A percentile compares a stretch with the other conserved stretches of the same genome.
phyloP scores from a whole-genome alignment of 1,139 yeast genomes.

The Pichia cactophila region DNA sequence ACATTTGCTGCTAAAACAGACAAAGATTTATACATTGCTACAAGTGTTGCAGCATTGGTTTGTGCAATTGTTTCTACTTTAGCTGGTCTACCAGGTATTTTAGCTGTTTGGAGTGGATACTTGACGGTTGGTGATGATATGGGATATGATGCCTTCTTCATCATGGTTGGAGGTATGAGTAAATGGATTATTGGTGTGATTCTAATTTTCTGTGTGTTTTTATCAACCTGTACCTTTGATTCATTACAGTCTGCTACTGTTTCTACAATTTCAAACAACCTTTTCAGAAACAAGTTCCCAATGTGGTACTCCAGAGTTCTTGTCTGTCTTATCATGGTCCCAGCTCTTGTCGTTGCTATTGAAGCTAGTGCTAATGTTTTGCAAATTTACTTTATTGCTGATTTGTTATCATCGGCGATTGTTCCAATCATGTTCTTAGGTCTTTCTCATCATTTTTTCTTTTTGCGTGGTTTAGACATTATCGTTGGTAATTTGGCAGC shows the following conservation, averaged over 20 bases:
- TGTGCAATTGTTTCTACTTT: slow-evolving; percentile 58
- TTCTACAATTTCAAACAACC: slow-evolving; percentile 80
- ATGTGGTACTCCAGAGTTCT: slow-evolving; percentile 61
- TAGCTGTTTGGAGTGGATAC: slow-evolving; percentile 88
- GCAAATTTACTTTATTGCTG: slow-evolving; percentile 85
- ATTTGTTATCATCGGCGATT: slow-evolving; percentile 77
- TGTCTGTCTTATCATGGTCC: slow-evolving; percentile 72
- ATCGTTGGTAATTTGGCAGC: slow-evolving; percentile 82
- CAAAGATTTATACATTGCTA: slow-evolving; percentile 68
- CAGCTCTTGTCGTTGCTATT: slow-evolving; percentile 76
- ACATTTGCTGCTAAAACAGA: slow-evolving; percentile 83
- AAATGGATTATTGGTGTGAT: slow-evolving; percentile 82
- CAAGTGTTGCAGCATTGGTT: slow-evolving; percentile 64
- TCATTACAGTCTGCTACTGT: slow-evolving; percentile 85
- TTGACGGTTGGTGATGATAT: slow-evolving; percentile 50
- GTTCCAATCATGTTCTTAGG: slow-evolving; percentile 85
- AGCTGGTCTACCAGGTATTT: slow-evolving; percentile 75
- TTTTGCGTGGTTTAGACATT: slow-evolving; percentile 72
- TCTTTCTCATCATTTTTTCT: slow-evolving; percentile 57
- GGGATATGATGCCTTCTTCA: slow-evolving; percentile 62
- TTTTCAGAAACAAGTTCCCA: slow-evolving; percentile 73
- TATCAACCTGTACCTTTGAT: slow-evolving; percentile 87
- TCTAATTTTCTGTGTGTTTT: slow-evolving; percentile 59
- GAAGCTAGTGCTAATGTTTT: slow-evolving; percentile 74
- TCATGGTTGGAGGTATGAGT: slow-evolving; percentile 68